A percentile compares a stretch with the other conserved stretches of the same genome.
phyloP scores from a whole-genome alignment of 352 stramenopile species.

The Phytopythium oedochilum region DNA sequence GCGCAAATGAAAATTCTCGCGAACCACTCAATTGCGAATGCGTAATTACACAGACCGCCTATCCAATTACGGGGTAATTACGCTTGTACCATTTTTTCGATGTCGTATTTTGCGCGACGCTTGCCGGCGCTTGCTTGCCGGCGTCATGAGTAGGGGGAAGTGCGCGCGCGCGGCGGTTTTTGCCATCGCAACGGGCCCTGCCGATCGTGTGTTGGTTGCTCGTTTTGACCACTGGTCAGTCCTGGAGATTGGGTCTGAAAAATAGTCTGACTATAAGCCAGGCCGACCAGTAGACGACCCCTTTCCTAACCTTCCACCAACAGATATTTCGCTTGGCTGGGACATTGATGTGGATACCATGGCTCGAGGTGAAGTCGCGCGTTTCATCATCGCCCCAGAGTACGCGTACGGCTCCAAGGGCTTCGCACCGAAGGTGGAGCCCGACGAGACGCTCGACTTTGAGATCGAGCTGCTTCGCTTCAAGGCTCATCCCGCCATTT shows the following conservation, averaged over 20 bases:
- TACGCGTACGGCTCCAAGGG: constrained; percentile 77
- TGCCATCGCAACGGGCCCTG: too few species aligned
- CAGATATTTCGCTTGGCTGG: too few species aligned
- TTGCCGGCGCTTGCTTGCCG: too few species aligned
- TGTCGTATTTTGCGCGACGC: too few species aligned
- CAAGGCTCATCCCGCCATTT: constrained; percentile 30
- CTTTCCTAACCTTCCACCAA: too few species aligned
- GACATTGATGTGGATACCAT: constrained; percentile 83
- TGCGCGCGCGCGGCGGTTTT: too few species aligned
- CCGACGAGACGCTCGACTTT: constrained; percentile 82
- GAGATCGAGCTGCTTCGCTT: constrained; percentile 82
- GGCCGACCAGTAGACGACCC: background rate
- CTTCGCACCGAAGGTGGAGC: constrained; percentile 82
- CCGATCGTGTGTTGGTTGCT: too few species aligned
- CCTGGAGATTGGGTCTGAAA: background rate
- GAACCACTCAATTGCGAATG: background rate
- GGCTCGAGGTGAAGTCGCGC: constrained; percentile 66
- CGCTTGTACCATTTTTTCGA: too few species aligned
- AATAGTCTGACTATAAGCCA: background rate
- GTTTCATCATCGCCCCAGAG: constrained; percentile 80
- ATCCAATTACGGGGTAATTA: constrained; percentile 1
- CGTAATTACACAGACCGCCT: too few species aligned
- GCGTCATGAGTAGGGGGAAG: too few species aligned
- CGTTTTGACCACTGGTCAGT: too few species aligned
- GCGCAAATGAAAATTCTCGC: background rate